Base-by-base conservation (phyloP, 768 basidiomycete species). In the Boletellus emodensis region DNA sequence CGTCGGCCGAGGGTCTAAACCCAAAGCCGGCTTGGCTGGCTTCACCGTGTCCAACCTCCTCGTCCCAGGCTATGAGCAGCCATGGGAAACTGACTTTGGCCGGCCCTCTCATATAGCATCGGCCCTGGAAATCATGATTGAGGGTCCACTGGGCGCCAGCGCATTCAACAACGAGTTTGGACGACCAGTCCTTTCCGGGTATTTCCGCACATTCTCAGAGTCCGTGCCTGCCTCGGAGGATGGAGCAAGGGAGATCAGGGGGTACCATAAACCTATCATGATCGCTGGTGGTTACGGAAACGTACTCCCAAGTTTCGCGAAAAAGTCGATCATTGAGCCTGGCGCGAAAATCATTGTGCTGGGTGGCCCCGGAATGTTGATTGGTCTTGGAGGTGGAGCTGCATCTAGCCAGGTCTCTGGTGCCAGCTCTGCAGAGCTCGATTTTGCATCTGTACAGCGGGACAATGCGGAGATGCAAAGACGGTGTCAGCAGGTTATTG, bases 251-350 rank as follows among this genome's bases (percentile, higher is more conserved):
- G 88, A 92, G 65, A 72, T 93, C n/a, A 74, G 94, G 47, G 96
- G 96, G 0, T 99, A 97, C 69, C 96, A 98, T 73, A 99, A 99
- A 68, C 96, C 96, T 13, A 96, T 99, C 74, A 99, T 99, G 96
- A 88, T 99, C 57, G 95, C 96, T 8, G 96, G 96, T 17, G 96
- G 96, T 22, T 83, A 94, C 55, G 96, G 96, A 5, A 97, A 89
- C 61, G 94, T 98, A 36, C 84, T 91, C 14, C 85, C 87, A 5
- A 72, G 79, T 55, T 94, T 90, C 59, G 84, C 94, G 30, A 78
- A 72, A 62, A 99, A 99, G 72, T 74, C 78, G 3, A 69, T 71
- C 52, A 93, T 99, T 61, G 73, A 76, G 0, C 77, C 87, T 2
- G 94, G 90, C 1, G 86, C 94, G 9, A 91, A 88, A 68, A 78